Percentiles rank a stretch among this genome's conserved stretches.
Evolutionary conservation across 768 basidiomycete genomes (phyloP).

Genomic region (Tremella fuciformis): DNA sequence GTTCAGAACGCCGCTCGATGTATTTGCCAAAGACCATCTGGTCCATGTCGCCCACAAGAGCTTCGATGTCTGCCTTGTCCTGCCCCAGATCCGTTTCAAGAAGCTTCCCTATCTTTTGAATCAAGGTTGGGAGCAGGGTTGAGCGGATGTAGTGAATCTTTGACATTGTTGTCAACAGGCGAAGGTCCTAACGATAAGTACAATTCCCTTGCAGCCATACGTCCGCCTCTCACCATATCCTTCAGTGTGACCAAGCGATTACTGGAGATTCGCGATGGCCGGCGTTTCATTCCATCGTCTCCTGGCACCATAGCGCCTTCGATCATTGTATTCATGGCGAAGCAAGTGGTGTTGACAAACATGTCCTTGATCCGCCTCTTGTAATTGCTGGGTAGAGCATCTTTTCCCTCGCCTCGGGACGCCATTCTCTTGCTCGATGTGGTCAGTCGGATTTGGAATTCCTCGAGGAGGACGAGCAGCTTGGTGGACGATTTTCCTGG

Average conservation of each 20-base stretch:
- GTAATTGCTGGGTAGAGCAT: conserved; percentile 24
- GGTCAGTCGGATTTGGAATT: conserved; percentile 60
- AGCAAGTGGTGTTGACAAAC: conserved; percentile 43
- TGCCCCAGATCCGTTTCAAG: conserved; percentile 69
- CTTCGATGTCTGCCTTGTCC: conserved; percentile 73
- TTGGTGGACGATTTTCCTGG: conserved; percentile 59
- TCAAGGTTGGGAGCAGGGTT: conserved; percentile 70
- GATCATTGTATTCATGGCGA: conserved; percentile 36
- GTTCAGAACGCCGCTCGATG: conserved; percentile 73
- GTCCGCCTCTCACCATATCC: conserved; percentile 29
- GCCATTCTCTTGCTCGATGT: conserved; percentile 30
- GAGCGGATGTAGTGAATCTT: conserved; percentile 77
- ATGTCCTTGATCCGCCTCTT: conserved; percentile 39
- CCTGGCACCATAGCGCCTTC: conserved; percentile 18
- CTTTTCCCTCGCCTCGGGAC: conserved; percentile 24
- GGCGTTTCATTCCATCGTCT: conserved; percentile 9
- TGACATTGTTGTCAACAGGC: conserved; percentile 81
- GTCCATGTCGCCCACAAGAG: conserved; percentile 78
- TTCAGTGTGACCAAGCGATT: conserved; percentile 48
- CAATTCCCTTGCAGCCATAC: conserved; percentile 20
- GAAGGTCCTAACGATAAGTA: conserved; percentile 63
- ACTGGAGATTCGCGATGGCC: conserved; percentile 51
- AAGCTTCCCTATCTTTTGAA: conserved; percentile 71
- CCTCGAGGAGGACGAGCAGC: conserved; percentile 72
- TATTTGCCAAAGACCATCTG: conserved; percentile 85